These are phyloP conservation scores for Heterobasidion irregulare DNA, from an alignment of 1,284 basidiomycete genomes.

Conservation along the genomic window DNA sequence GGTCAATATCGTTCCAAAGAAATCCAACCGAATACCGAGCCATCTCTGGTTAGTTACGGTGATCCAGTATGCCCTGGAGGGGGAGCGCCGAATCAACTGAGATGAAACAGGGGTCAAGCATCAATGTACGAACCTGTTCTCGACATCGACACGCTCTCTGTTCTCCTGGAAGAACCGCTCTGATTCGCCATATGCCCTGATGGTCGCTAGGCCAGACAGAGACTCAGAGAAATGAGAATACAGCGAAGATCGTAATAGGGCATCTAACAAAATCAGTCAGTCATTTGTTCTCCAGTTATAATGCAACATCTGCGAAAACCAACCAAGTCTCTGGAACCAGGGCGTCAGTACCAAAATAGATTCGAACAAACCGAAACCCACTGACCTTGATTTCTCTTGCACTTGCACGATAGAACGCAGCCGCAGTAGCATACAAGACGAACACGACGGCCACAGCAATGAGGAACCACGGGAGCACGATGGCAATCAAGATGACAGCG, in stretches of 20 bases:
- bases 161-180: constrained; percentile 72
- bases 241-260: constrained; percentile 54
- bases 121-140: constrained; percentile 54
- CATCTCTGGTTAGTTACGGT: constrained; percentile 82
- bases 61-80: constrained; percentile 72
- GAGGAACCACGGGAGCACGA: constrained; percentile 81
- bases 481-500: constrained; percentile 71
- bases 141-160: constrained; percentile 71
- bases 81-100: neutral
- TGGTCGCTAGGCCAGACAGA: constrained; percentile 79
- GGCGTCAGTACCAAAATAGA: neutral
- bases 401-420: constrained; percentile 80
- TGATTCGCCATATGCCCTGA: constrained; percentile 76
- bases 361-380: neutral
- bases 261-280: constrained; percentile 28
- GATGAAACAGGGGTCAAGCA: neutral
- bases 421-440: constrained; percentile 53
- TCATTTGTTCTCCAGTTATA: no score
- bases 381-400: constrained; percentile 81
- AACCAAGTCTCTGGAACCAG: constrained; percentile 38
- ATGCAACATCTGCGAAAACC: constrained; percentile 2
- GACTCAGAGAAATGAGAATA: constrained; percentile 88
- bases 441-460: constrained; percentile 60
- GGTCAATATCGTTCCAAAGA: constrained; percentile 71
- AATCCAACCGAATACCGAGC: constrained; percentile 85